Percentiles rank a stretch among this genome's conserved stretches.
These are phyloP conservation scores for Mortierella hygrophila DNA, from an alignment of 192 early-diverging fungal genomes.

Conservation along the genomic window DNA sequence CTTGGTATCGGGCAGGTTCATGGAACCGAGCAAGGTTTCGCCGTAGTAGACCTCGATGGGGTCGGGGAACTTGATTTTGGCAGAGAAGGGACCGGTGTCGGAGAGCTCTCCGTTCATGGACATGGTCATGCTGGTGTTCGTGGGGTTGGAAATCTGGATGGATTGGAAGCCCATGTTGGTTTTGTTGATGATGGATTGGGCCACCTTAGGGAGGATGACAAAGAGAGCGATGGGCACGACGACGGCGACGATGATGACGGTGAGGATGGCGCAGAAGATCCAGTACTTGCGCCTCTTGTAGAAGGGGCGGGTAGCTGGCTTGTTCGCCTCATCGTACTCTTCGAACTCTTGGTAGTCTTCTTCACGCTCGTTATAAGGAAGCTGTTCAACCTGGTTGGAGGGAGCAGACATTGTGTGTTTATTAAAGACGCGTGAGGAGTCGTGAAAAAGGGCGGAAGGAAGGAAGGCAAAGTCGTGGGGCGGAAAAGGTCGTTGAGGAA, in stretches of 20 bases:
- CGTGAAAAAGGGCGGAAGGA: background rate
- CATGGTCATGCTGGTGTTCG: slow-evolving; percentile 45
- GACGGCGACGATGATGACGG: slow-evolving; percentile 61
- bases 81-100: slow-evolving; percentile 64
- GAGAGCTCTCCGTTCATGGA: slow-evolving; percentile 37
- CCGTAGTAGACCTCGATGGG: slow-evolving; percentile 65
- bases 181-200: slow-evolving; percentile 62
- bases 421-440: background rate
- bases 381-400: slow-evolving; percentile 49
- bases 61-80: slow-evolving; percentile 61
- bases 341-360: slow-evolving; percentile 56
- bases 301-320: slow-evolving; percentile 56
- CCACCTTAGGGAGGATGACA: slow-evolving; percentile 67
- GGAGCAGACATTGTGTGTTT: slow-evolving; percentile 25
- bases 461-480: slow-evolving; percentile 6
- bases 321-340: slow-evolving; percentile 51
- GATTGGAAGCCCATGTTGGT: slow-evolving; percentile 50
- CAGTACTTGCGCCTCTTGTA: slow-evolving; percentile 67
- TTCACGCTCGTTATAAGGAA: slow-evolving; percentile 51
- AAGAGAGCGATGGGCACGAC: slow-evolving; percentile 63
- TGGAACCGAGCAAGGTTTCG: slow-evolving; percentile 52
- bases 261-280: slow-evolving; percentile 65
- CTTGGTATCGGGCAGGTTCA: slow-evolving; percentile 49
- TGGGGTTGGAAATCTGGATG: slow-evolving; percentile 55
- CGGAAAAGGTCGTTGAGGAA: background rate